phyloP scores from a whole-genome alignment of 2,329 filamentous ascomycete species.

The Apiospora sp. region DNA sequence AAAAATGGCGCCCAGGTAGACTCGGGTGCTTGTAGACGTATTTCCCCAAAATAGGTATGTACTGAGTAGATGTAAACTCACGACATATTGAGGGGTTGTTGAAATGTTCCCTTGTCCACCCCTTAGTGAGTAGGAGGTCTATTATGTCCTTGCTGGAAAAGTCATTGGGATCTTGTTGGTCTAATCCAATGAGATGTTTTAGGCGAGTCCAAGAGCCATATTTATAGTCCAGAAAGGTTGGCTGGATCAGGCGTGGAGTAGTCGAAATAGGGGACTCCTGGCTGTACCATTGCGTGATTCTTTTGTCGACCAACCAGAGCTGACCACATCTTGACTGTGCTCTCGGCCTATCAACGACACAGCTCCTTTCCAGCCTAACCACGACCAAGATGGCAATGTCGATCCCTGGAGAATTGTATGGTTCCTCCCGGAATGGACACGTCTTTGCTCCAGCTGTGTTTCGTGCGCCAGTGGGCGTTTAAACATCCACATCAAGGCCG shows the following conservation, averaged over 20 bases:
- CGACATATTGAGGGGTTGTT: background rate
- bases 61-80: background rate
- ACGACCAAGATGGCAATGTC: constrained; percentile 18
- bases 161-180: no score
- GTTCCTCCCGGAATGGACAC: background rate
- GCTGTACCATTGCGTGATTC: constrained; percentile 18
- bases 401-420: background rate
- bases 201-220: no score
- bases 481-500: constrained; percentile 2
- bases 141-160: no score
- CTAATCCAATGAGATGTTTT: no score
- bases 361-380: constrained; percentile 4
- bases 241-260: background rate
- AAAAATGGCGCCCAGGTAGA: background rate
- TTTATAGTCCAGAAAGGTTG: background rate
- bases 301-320: background rate
- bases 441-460: background rate
- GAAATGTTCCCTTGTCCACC: background rate
- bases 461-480: fast-evolving
- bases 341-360: background rate
- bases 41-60: background rate
- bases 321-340: background rate
- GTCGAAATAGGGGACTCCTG: background rate
- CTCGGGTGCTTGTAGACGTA: background rate
- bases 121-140: background rate